Evolutionary conservation across 108 stramenopile species (phyloP).

Genomic region (Cyclotella sp.): DNA sequence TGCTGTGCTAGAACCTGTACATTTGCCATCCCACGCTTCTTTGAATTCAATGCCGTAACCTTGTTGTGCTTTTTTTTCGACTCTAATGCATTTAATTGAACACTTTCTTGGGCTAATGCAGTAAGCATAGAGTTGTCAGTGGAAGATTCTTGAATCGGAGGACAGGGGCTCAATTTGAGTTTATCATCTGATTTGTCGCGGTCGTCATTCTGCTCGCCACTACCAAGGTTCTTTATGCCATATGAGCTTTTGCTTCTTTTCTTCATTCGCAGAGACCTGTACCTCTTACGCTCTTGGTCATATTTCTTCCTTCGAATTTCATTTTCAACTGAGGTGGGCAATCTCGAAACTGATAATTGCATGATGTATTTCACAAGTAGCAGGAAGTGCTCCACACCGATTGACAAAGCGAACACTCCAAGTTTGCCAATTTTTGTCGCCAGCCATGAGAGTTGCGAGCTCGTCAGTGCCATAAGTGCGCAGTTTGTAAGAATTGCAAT

Average conservation of each 20-base stretch:
- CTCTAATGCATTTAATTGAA: conserved; percentile 4
- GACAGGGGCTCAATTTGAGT: conserved; percentile 33
- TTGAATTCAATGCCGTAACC: not conserved
- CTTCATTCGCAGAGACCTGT: conserved; percentile 67
- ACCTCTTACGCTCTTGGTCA: conserved; percentile 59
- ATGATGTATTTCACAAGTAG: conserved; percentile 88
- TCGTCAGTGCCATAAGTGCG: conserved; percentile 93
- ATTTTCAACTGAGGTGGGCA: conserved; percentile 73
- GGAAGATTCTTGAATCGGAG: conserved; percentile 46
- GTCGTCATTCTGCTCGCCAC: not conserved
- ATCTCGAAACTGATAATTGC: conserved; percentile 67
- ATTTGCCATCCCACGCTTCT: conserved; percentile 5
- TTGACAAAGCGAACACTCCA: conserved; percentile 76
- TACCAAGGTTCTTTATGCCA: conserved; percentile 16
- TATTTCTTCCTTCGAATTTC: conserved; percentile 75
- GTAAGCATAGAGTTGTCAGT: conserved; percentile 29
- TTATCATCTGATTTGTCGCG: conserved; percentile 16
- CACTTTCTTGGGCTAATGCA: conserved; percentile 13
- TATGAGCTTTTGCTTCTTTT: conserved; percentile 58
- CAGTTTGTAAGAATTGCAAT: conserved; percentile 96
- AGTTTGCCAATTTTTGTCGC: conserved; percentile 60
- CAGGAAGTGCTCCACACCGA: conserved; percentile 90
- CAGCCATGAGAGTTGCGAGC: conserved; percentile 59
- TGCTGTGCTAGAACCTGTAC: not conserved
- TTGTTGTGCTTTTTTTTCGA: not conserved